phyloP scores from a whole-genome alignment of 2,329 filamentous ascomycete species.

The Pseudogymnoascus sp. region DNA sequence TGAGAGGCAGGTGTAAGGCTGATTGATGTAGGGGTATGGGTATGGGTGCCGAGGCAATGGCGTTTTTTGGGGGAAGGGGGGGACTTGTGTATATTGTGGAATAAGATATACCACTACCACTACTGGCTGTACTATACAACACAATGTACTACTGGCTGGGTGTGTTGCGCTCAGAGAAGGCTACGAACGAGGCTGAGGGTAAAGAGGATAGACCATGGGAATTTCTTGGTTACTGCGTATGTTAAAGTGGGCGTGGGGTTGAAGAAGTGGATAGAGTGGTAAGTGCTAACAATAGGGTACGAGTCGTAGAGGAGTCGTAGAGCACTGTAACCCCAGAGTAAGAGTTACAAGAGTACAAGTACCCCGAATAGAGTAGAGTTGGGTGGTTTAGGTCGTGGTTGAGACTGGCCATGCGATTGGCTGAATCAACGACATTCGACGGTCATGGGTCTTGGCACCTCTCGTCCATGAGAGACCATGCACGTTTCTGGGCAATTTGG shows the following conservation, averaged over 20 bases:
- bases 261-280: not conserved
- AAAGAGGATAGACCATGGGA: not conserved
- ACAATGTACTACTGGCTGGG: too few species aligned
- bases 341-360: not conserved
- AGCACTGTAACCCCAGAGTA: not conserved
- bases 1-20: not conserved
- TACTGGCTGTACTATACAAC: too few species aligned
- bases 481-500: not conserved
- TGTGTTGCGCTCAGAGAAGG: not conserved
- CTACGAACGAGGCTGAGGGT: not conserved
- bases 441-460: not conserved
- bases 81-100: not conserved
- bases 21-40: not conserved
- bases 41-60: not conserved
- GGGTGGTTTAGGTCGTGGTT: not conserved
- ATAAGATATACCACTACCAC: not conserved
- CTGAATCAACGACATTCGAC: not conserved
- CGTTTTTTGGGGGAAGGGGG: not conserved
- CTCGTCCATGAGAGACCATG: constrained; percentile 4
- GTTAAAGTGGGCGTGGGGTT: not conserved
- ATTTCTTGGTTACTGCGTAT: not conserved
- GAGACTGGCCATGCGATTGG: not conserved
- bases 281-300: not conserved
- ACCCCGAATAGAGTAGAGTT: not conserved
- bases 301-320: not conserved